phyloP scores from a whole-genome alignment of 1,139 yeast genomes.

The Taiozyma sp. region DNA sequence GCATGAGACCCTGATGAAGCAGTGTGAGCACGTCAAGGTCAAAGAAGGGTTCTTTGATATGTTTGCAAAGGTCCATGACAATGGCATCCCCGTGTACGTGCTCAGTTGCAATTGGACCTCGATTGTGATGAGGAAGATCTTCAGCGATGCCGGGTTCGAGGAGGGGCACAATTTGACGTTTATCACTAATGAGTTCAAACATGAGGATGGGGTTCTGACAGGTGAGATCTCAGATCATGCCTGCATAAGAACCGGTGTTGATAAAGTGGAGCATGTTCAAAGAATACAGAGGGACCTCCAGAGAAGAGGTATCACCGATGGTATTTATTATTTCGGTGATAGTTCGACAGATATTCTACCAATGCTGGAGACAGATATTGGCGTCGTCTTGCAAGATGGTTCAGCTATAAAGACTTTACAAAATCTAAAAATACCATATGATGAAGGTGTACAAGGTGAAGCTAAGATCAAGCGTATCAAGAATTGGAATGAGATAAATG shows the following conservation, averaged over 20 bases:
- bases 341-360: conserved; percentile 59
- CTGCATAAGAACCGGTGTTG: conserved; percentile 50
- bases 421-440: conserved; percentile 9
- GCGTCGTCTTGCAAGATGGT: conserved; percentile 42
- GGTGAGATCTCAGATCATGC: conserved; percentile 30
- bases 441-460: conserved; percentile 14
- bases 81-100: conserved; percentile 38
- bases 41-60: conserved; percentile 42
- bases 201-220: conserved; percentile 34
- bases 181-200: conserved; percentile 48
- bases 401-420: conserved; percentile 24
- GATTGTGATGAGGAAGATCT: conserved; percentile 39
- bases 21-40: conserved; percentile 35
- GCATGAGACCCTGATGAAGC: conserved; percentile 27
- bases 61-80: conserved; percentile 24
- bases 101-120: conserved; percentile 68
- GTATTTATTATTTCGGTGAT: conserved; percentile 56
- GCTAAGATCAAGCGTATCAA: conserved; percentile 15
- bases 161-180: conserved; percentile 26
- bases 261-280: conserved; percentile 38
- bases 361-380: conserved; percentile 44
- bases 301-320: conserved; percentile 5
- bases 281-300: conserved; percentile 19
- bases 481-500: conserved; percentile 18
- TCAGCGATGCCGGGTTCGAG: conserved; percentile 31